phyloP scores from a whole-genome alignment of 768 basidiomycete species.

The Suillus plorans region DNA sequence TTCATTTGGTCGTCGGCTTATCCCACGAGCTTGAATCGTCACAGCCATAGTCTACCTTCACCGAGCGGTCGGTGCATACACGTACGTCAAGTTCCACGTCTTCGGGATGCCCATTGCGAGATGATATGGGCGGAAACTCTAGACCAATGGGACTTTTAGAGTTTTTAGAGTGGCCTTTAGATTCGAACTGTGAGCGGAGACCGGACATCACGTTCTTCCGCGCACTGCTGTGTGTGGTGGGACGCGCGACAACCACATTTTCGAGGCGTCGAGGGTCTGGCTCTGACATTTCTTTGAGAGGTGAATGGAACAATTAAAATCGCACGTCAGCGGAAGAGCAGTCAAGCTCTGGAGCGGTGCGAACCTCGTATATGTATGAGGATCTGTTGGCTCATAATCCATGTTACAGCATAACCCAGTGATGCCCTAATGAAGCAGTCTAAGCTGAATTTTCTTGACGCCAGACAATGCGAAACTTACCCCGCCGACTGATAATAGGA shows the following conservation, averaged over 20 bases:
- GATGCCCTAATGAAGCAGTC: constrained; percentile 22
- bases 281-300: neutral
- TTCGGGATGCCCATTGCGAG: neutral
- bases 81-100: constrained; percentile 31
- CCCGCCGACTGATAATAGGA: constrained; percentile 43
- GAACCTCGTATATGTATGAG: neutral
- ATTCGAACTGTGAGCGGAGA: constrained; percentile 24
- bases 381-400: neutral
- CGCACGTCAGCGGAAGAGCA: neutral
- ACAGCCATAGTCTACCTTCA: constrained; percentile 24
- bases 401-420: constrained; percentile 27
- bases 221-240: neutral
- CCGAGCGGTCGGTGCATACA: constrained; percentile 30
- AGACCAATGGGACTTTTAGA: constrained; percentile 17
- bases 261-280: neutral
- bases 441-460: constrained; percentile 4
- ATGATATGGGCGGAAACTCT: constrained; percentile 19
- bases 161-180: constrained; percentile 13
- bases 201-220: constrained; percentile 21
- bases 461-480: constrained; percentile 31
- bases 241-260: neutral
- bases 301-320: neutral
- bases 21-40: constrained; percentile 17
- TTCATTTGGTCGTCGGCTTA: constrained; percentile 10
- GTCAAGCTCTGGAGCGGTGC: neutral